Conservation (phyloP, 73 alveolate species). For the Paramecium octaurelia region DNA sequence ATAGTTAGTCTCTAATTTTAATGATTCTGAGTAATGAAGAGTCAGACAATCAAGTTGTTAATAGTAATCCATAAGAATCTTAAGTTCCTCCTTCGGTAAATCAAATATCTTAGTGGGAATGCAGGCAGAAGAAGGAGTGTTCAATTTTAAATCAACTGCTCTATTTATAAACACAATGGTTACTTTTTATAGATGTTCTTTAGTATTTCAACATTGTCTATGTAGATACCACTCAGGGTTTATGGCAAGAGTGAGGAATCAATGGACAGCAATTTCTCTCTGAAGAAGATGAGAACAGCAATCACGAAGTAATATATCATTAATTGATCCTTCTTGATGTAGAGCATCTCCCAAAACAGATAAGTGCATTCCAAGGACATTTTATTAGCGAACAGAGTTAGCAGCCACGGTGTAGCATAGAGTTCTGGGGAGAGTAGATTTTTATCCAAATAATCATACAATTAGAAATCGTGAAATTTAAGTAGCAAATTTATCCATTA, state of each 20-base stretch:
- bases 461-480: slow-evolving; percentile 15
- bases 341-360: neutral
- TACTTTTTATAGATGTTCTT: slow-evolving; percentile 4
- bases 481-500: neutral
- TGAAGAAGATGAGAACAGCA: neutral
- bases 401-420: slow-evolving; percentile 38
- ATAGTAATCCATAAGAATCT: neutral
- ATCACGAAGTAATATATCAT: neutral
- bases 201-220: neutral
- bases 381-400: slow-evolving; percentile 10
- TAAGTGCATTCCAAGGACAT: slow-evolving; percentile 23
- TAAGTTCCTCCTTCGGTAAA: neutral
- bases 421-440: neutral
- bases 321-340: neutral
- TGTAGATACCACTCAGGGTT: slow-evolving; percentile 5
- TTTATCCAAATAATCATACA: neutral
- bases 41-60: neutral
- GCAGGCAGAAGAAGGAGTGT: neutral
- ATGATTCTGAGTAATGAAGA: neutral
- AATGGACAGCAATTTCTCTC: neutral
- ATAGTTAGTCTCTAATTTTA: neutral
- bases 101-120: neutral
- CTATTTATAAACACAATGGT: neutral
- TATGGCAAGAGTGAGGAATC: slow-evolving; percentile 33
- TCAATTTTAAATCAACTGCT: slow-evolving; percentile 7